Conservation (phyloP, 345 rosid species). For the Leavenworthia alabamica region DNA sequence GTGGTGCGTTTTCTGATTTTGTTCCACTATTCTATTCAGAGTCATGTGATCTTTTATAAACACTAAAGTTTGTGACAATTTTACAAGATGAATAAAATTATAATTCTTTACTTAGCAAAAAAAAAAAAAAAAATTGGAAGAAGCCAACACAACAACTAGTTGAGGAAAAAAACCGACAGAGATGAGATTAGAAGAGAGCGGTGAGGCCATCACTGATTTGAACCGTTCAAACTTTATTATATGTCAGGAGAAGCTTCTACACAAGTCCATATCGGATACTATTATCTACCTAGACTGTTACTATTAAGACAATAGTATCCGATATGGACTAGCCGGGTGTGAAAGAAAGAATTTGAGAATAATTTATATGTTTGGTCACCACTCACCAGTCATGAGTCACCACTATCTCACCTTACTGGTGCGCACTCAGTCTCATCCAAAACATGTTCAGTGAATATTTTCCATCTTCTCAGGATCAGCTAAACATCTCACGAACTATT, state of each 20-base stretch:
- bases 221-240: conserved; percentile 11
- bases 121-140: background rate
- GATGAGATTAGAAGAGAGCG: background rate
- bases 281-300: background rate
- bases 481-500: background rate
- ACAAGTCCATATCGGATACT: background rate
- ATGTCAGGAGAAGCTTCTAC: conserved; percentile 24
- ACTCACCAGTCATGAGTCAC: too few relatives aligned
- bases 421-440: conserved; percentile 2
- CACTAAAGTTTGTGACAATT: too few relatives aligned
- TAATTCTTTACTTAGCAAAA: background rate
- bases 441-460: background rate
- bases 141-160: too few relatives aligned
- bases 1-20: background rate
- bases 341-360: conserved; percentile 1
- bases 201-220: conserved; percentile 26
- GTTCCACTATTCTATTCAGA: background rate
- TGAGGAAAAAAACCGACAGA: background rate
- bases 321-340: too few relatives aligned
- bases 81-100: too few relatives aligned
- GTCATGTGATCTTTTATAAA: too few relatives aligned
- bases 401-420: conserved; percentile 6
- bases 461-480: background rate
- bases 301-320: background rate
- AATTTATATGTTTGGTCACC: background rate